Conservation (phyloP, 1,139 yeast species). For the Suhomyces maxii region DNA sequence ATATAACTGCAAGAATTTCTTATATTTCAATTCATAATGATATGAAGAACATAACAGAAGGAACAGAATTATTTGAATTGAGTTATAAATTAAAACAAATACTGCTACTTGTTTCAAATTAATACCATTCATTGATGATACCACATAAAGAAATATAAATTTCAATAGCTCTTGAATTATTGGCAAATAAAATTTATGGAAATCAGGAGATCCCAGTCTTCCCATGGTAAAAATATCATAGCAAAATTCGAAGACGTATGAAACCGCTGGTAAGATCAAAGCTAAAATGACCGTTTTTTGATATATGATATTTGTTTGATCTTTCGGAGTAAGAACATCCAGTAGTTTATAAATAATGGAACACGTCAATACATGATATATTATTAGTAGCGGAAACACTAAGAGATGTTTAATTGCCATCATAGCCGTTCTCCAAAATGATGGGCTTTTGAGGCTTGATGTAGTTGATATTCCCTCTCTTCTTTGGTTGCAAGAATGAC, state of each 20-base stretch:
- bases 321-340: conserved; percentile 1
- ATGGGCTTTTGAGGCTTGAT: neutral
- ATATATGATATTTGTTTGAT: conserved; percentile 5
- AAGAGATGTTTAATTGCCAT: neutral
- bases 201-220: conserved; percentile 2
- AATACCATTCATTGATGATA: conserved; percentile 5
- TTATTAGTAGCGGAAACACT: neutral
- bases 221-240: conserved; percentile 15
- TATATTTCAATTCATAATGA: conserved; percentile 12
- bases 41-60: conserved; percentile 6
- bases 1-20: conserved; percentile 16
- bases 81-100: conserved; percentile 12
- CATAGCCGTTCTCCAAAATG: neutral
- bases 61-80: conserved; percentile 3
- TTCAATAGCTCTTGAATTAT: conserved; percentile 14
- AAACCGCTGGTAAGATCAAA: conserved; percentile 9
- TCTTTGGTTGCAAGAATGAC: neutral
- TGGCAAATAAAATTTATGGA: conserved; percentile 17
- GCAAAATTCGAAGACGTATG: conserved; percentile 12
- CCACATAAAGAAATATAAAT: conserved; percentile 10
- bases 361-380: neutral
- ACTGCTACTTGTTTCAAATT: conserved; percentile 15
- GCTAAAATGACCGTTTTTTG: conserved; percentile 15
- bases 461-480: neutral
- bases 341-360: neutral